Base-by-base conservation (phyloP, 192 early-diverging fungal genomes). In the Jimgerdemannia flammicorona region DNA sequence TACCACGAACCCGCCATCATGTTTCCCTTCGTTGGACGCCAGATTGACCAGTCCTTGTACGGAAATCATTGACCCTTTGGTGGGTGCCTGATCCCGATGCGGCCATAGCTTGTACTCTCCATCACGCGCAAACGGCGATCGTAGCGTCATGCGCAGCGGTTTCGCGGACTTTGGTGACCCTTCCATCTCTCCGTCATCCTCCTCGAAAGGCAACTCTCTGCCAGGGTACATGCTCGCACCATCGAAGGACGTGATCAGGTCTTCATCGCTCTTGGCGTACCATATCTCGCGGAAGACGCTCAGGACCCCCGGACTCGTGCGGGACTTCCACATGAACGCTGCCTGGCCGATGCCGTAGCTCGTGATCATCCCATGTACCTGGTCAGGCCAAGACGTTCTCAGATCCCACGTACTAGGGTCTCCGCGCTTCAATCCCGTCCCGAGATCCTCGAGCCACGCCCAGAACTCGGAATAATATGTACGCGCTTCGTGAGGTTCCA, bases 1-100 rank as follows among this genome's bases (percentile, higher is more conserved):
- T 42, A 76, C 75, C 18, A 76, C 70, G 66, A 76, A 59, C 72
- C 75, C 75, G 43, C 75, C 75, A n/a, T 76, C 75, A 3, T 43
- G 64, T 4, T 64, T 70, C 19, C 70, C 69, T 18, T 70, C 72
- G 40, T 76, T 76, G 14, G 75, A 66, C 4, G 72, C 44, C 42
- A 76, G 44, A 67, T n/a, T 76, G 39, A 72, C 70, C 29, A 66
- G 40, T 4, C 75, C 70, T 42, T 76, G 75, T n/a, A 76, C 75
- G 41, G 68, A 76, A 9, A 76, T 49, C 69, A 69, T 29, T 43
- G 64, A 69, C 40, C 71, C 69, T 20, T 65, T 69, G 18, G 66
- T 40, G 4, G 75, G 67, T n/a, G 10, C 71, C 54, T 76, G 75
- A 42, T 76, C 75, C n/a, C 75, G 75, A 64, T 76, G 75, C 9